A percentile compares a stretch with the other conserved stretches of the same genome.
phyloP scores from a whole-genome alignment of 805 yeast genomes.

The Spathaspora arborariae region DNA sequence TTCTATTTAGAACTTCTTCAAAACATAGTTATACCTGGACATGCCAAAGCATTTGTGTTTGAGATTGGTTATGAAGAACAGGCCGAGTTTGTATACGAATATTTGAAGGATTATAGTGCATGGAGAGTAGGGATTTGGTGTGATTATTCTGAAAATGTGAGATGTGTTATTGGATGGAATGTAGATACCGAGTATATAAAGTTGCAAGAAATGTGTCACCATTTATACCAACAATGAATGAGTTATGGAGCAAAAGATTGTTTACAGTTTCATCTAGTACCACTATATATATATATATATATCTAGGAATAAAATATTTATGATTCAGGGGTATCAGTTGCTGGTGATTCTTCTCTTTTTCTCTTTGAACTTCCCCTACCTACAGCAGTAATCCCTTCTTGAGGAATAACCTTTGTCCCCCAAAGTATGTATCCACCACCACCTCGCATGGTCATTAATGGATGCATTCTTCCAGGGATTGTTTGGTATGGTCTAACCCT shows the following conservation, averaged over 20 bases:
- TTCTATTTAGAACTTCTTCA: slow-evolving; percentile 58
- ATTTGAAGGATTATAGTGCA: slow-evolving; percentile 13
- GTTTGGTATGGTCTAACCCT: slow-evolving; percentile 87
- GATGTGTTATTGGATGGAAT: slow-evolving; percentile 68
- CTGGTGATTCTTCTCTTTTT: slow-evolving; percentile 9
- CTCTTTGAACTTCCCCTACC: slow-evolving; percentile 58
- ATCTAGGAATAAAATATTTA: neutral
- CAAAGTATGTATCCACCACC: slow-evolving; percentile 85
- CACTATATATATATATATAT: too few species aligned
- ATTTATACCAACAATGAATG: slow-evolving; percentile 6
- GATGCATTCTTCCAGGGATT: slow-evolving; percentile 90
- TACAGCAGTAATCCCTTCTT: slow-evolving; percentile 59
- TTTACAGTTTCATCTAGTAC: too few species aligned
- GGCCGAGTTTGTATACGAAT: slow-evolving; percentile 35
- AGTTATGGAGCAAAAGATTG: neutral
- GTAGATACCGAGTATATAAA: slow-evolving; percentile 11
- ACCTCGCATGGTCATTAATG: slow-evolving; percentile 88
- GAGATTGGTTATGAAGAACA: slow-evolving; percentile 72
- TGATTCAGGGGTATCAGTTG: neutral
- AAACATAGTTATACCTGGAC: slow-evolving; percentile 36
- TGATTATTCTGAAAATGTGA: slow-evolving; percentile 49
- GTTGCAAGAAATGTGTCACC: slow-evolving; percentile 8
- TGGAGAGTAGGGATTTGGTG: slow-evolving; percentile 50
- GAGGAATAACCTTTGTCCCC: slow-evolving; percentile 77
- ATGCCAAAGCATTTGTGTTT: slow-evolving; percentile 61